These are phyloP conservation scores for Chlorokybus atmophyticus DNA, from an alignment of 139 green algal genomes.

Conservation along the genomic window DNA sequence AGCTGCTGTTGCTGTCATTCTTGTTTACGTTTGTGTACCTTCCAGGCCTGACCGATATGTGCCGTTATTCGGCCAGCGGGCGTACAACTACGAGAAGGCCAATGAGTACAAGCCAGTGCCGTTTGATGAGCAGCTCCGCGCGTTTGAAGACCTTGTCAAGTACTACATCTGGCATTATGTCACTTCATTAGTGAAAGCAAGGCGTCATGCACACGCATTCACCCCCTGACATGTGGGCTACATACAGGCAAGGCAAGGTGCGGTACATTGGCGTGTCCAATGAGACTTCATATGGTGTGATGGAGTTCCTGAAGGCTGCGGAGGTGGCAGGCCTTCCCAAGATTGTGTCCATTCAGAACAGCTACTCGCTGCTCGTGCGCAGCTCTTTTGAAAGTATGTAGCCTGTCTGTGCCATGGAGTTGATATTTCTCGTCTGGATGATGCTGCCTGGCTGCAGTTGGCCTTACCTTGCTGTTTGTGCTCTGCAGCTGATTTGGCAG, in stretches of 20 bases:
- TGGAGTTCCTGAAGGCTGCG: slow-evolving; percentile 40
- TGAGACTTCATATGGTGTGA: slow-evolving; percentile 78
- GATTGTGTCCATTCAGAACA: slow-evolving; percentile 63
- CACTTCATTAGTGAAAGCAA: slow-evolving; percentile 9
- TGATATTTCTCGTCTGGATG: too few species aligned
- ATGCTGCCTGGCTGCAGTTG: too few species aligned
- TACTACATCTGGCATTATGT: slow-evolving; percentile 84
- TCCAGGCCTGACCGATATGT: slow-evolving; percentile 40
- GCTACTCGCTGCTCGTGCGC: slow-evolving; percentile 48
- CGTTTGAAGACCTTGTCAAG: slow-evolving; percentile 59
- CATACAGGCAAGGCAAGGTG: background rate
- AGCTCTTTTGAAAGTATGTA: slow-evolving; percentile 52
- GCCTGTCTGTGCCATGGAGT: too few species aligned
- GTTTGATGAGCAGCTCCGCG: slow-evolving; percentile 77
- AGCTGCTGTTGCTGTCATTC: too few species aligned
- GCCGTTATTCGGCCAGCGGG: slow-evolving; percentile 62
- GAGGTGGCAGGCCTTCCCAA: slow-evolving; percentile 42
- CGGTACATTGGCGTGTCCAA: slow-evolving; percentile 73
- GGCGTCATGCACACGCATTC: background rate
- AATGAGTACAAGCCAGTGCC: slow-evolving; percentile 46
- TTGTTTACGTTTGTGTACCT: background rate
- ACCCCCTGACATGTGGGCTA: background rate
- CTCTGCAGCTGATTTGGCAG: slow-evolving; percentile 4
- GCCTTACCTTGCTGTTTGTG: slow-evolving; percentile 45
- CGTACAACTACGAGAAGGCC: slow-evolving; percentile 40